Conservation (phyloP, 2,329 filamentous ascomycete genomes). For the Ophiostoma angusticollis region DNA sequence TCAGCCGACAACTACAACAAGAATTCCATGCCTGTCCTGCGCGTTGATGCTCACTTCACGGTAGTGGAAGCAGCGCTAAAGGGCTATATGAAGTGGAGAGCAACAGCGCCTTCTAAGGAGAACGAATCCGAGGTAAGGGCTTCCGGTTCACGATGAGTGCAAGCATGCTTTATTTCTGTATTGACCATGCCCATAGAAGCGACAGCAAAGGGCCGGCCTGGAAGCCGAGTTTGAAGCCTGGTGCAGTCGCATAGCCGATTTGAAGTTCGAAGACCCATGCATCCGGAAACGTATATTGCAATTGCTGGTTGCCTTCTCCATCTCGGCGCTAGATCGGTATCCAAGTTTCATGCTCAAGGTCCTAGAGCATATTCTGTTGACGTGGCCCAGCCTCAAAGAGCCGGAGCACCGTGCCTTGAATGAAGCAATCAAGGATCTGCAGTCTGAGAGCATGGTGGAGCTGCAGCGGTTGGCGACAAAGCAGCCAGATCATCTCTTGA, state of each 20-base stretch:
- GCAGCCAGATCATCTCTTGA: constrained; percentile 80
- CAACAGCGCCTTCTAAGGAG: constrained; percentile 6
- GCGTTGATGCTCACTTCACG: constrained; percentile 78
- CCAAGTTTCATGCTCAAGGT: constrained; percentile 76
- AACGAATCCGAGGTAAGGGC: constrained; percentile 8
- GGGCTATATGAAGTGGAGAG: constrained; percentile 71
- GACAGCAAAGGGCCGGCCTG: constrained; percentile 42
- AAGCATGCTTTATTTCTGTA: not conserved
- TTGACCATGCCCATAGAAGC: constrained; percentile 32
- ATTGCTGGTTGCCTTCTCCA: constrained; percentile 73
- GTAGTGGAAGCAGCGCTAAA: constrained; percentile 81
- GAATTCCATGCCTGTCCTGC: constrained; percentile 57
- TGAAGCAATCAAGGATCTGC: constrained; percentile 80
- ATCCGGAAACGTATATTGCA: constrained; percentile 73
- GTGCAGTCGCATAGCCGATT: constrained; percentile 57
- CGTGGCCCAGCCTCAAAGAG: constrained; percentile 52
- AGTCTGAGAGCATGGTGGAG: constrained; percentile 73
- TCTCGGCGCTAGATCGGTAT: constrained; percentile 63
- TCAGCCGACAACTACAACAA: constrained; percentile 46
- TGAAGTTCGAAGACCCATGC: constrained; percentile 69
- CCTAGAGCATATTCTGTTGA: constrained; percentile 80
- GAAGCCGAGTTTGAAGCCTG: constrained; percentile 56
- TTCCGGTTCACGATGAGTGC: too few relatives aligned
- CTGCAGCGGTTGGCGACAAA: constrained; percentile 78
- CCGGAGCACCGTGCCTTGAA: constrained; percentile 62